Base-by-base conservation (phyloP, 257 asterid genomes). In the Linaria vulgaris region DNA sequence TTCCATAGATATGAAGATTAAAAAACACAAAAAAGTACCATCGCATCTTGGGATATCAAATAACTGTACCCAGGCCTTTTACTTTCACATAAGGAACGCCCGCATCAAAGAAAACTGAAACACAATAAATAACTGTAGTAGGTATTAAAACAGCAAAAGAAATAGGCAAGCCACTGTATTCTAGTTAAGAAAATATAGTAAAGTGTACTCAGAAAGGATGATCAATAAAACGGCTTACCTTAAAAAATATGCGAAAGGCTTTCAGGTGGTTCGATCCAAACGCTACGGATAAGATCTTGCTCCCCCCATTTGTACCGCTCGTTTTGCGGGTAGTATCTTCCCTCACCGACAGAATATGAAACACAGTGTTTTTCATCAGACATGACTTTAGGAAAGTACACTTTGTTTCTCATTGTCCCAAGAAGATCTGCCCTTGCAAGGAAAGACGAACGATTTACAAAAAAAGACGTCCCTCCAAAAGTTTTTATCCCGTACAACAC, bases 251-350 rank as follows among this genome's bases (percentile, higher is more conserved):
- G 46, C 23, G 79, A 74, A 31, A 70, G 67, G 67, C 77, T 83
- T 21, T 75, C 75, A 0, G 88, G 88, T 11, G 88, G 79, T 23
- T 82, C 88, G 34, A 82, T 79, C 88, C 88, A 82, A 22, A 79
- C 72, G 67, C 80, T 69, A 51, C 75, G 78, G 27, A 70, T 69
- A 13, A 81, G 79, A 61, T 82, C 73, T 27, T 27, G 34, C 66
- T 79, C 78, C 23, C 81, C 79, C 88, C 85, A 82, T 49, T 76
- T 79, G 44, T 79, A 67, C 34, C 34, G 3, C 45, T 44, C 72
- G 57, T 74, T 79, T 8, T 75, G 61, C 8, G 88, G 88, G 39
- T 72, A 79, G 69, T 79, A 82, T 66, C 88, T 74, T 49, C 61
- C 45, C 10, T 74, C 66, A 31, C 59, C 67, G 11, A 79, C 74